Evolutionary conservation across 1,284 basidiomycete genomes (phyloP), one percentile per base, ranked within the genome.

Genomic region (Dichomitus squalens): DNA sequence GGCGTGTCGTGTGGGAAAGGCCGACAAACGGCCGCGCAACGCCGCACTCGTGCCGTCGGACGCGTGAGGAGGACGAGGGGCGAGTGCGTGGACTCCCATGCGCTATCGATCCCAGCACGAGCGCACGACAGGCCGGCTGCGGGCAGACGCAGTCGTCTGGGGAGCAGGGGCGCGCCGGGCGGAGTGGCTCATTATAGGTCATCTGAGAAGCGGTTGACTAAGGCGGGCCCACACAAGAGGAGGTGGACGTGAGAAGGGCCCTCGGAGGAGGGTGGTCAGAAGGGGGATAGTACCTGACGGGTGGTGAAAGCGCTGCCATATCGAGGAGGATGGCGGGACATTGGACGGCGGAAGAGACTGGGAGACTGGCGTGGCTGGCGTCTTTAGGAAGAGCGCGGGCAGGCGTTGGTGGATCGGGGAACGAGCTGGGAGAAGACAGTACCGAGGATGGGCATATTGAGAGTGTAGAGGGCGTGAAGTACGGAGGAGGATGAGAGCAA

Each of bases 11-110:
- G 64, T 64, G 62, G 48, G 62, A 64, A 60, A 21, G 49, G 41
- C 64, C 64, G 64, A 66, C 54, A 64, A 64, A 46, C 44, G 43
- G 41, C 64, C 64, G 62, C 55, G n/a, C 23, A 52, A 47, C 29
- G 29, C 44, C 29, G 29, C 29, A 34, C 44, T 12, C 44, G 27
- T 9, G 29, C 41, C 41, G 16, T 29, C 25, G 16, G 41, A 27
- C 23, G 41, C 41, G 23, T 44, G 41, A 44, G 25, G 41, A 29
- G n/a, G n/a, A n/a, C 40, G 27, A 25, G 20, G 23, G n/a, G 29
- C 6, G 9, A 11, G 44, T 18, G 14, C 29, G 44, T 33, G 25
- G 44, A 18, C 44, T 20, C 48, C 41, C 16, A 20, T 20, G 7
- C 12, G 29, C 20, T 18, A 47, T 33, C n/a, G 29, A 46, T 46